A percentile compares a stretch with the other conserved stretches of the same genome.
Conservation (phyloP, 2,329 filamentous ascomycete genomes). For the Penicillium sclerotigenum region DNA sequence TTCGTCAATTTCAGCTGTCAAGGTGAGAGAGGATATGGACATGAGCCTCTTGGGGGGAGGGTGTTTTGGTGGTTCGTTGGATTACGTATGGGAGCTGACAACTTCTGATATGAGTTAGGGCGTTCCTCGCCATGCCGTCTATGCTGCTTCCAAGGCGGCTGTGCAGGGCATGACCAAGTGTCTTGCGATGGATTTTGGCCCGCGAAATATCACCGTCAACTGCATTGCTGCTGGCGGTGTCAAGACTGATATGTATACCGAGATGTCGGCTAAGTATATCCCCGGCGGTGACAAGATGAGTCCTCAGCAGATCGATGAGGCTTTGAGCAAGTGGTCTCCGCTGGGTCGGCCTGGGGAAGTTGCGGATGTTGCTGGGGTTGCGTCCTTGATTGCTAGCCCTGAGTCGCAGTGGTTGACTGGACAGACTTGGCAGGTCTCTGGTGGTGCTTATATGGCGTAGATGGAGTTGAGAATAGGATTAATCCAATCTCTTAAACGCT, state of each 20-base stretch:
- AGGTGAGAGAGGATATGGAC: slow-evolving; percentile 6
- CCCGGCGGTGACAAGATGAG: slow-evolving; percentile 21
- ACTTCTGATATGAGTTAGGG: slow-evolving; percentile 9
- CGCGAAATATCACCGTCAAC: slow-evolving; percentile 23
- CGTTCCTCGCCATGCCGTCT: slow-evolving; percentile 20
- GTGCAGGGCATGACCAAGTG: slow-evolving; percentile 25
- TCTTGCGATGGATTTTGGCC: slow-evolving; percentile 22
- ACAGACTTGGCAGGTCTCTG: slow-evolving; percentile 23
- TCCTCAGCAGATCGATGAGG: slow-evolving; percentile 16
- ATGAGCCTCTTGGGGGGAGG: neutral
- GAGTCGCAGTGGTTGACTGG: slow-evolving; percentile 27
- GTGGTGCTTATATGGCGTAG: slow-evolving; percentile 22
- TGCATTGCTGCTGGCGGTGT: slow-evolving; percentile 25
- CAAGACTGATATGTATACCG: slow-evolving; percentile 25
- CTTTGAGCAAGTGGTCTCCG: slow-evolving; percentile 23
- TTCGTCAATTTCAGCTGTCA: slow-evolving; percentile 23
- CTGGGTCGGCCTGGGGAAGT: slow-evolving; percentile 18
- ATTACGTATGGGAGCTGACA: neutral
- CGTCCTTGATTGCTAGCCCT: slow-evolving; percentile 21
- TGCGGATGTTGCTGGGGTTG: slow-evolving; percentile 21
- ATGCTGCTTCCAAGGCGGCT: slow-evolving; percentile 23
- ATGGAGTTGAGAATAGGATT: neutral
- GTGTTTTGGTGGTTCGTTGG: neutral
- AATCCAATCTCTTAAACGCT: neutral
- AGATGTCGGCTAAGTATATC: slow-evolving; percentile 21